Base-by-base conservation (phyloP, 139 green algal species). In the Micractinium conductrix region DNA sequence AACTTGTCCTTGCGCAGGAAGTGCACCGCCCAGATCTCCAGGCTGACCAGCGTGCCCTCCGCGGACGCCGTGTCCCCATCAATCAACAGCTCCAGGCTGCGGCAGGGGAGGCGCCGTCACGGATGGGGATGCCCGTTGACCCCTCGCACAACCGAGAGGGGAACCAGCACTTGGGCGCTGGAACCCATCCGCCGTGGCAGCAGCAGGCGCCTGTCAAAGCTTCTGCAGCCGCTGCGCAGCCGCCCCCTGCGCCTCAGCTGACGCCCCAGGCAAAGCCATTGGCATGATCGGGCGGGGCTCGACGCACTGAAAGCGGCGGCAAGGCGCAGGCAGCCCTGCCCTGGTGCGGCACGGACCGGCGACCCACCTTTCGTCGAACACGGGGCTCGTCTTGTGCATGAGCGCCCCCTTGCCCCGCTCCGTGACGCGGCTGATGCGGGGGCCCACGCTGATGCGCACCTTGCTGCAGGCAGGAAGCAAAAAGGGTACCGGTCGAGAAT, bases 331-430 rank as follows among this genome's bases (percentile, higher is more conserved):
- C 21, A 63, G 6, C 21, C 55, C 9, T 63, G 67, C 37, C 8
- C 3, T n/a, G n/a, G n/a, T n/a, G n/a, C n/a, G n/a, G n/a, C n/a
- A n/a, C n/a, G n/a, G 38, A 16, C 33, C 21, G 14, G 43, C 44
- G 40, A 40, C 44, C 1, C n/a, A 71, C 75, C 75, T 70, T 38
- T 81, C 75, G 37, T 82, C 76, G 55, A 82, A 82, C 55, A 72
- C 76, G 0, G 76, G 76, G 58, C 72, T 67, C 2, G 58, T 38
- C 58, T 72, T 82, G 76, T 82, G 76, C 55, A 71, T 28, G 58
- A 73, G 72, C 28, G 44, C 53, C 9, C 72, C 58, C 40, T 82
- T 82, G 76, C 76, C 76, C 4, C 76, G 58, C 76, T 82, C 76
- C 9, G 76, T 82, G 24, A 72, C 58, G 22, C 63, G 63, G 9